Evolutionary conservation across 805 yeast genomes (phyloP).

Genomic region (Barnettozyma californica): DNA sequence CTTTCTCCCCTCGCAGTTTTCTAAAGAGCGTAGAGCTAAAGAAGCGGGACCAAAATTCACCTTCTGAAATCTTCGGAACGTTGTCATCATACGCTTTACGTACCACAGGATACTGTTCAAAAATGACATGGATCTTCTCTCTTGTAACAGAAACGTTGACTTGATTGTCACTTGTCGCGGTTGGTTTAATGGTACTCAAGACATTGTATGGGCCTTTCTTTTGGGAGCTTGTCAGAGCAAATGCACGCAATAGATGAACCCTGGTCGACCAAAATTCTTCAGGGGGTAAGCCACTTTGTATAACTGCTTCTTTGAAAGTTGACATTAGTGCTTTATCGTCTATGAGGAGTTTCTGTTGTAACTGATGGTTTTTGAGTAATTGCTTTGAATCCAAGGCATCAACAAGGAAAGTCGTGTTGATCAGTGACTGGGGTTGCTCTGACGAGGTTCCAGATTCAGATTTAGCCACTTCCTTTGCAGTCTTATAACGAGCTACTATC

Average conservation of each 20-base stretch:
- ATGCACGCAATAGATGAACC: constrained; percentile 73
- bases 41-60: constrained; percentile 94
- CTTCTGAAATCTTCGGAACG: constrained; percentile 85
- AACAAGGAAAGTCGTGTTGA: constrained; percentile 34
- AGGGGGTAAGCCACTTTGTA: constrained; percentile 68
- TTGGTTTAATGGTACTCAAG: constrained; percentile 87
- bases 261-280: constrained; percentile 85
- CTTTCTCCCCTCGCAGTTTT: constrained; percentile 82
- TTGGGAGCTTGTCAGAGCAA: constrained; percentile 79
- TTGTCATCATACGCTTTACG: constrained; percentile 83
- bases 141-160: constrained; percentile 90
- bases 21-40: constrained; percentile 87
- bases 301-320: constrained; percentile 84
- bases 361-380: constrained; percentile 61
- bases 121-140: constrained; percentile 83
- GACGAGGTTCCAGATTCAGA: constrained; percentile 14
- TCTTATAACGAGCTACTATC: constrained; percentile 58
- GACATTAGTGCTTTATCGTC: constrained; percentile 65
- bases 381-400: constrained; percentile 50
- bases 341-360: constrained; percentile 73
- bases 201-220: constrained; percentile 93
- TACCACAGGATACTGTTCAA: constrained; percentile 89
- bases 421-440: constrained; percentile 21
- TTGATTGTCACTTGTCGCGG: constrained; percentile 87
- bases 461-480: constrained; percentile 24